Percentiles rank a stretch among this genome's conserved stretches.
These are phyloP conservation scores for Debaryomyces sp. DNA, from an alignment of 1,139 yeast species.

Conservation along the genomic window DNA sequence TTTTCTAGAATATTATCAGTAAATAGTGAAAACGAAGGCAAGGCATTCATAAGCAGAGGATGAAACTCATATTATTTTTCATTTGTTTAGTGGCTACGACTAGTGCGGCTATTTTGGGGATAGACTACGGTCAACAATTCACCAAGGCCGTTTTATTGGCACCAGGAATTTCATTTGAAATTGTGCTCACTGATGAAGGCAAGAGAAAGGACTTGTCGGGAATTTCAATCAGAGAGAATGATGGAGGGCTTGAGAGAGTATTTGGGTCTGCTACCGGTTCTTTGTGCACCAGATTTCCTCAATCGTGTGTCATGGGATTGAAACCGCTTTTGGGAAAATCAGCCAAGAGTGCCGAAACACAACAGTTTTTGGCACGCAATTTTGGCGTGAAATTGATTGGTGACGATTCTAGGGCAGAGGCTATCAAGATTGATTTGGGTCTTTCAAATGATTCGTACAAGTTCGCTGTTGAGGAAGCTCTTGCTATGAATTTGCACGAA, in stretches of 20 bases:
- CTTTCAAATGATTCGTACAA: constrained; percentile 43
- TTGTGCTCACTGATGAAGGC: constrained; percentile 86
- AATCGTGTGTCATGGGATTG: constrained; percentile 63
- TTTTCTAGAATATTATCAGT: not conserved
- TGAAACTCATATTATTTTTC: constrained; percentile 11
- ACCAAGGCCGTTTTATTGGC: constrained; percentile 89
- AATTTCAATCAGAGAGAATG: constrained; percentile 57
- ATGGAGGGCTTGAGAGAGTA: constrained; percentile 60
- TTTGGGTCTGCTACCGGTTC: constrained; percentile 81
- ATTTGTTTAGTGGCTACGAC: constrained; percentile 19
- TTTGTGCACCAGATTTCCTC: constrained; percentile 74
- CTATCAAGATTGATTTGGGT: constrained; percentile 60
- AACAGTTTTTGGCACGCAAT: constrained; percentile 52
- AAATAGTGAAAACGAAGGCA: not conserved
- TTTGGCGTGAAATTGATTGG: constrained; percentile 60
- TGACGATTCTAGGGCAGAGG: constrained; percentile 42
- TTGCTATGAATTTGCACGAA: constrained; percentile 81
- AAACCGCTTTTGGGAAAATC: constrained; percentile 74
- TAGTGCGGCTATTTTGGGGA: constrained; percentile 72
- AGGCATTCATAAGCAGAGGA: constrained; percentile 4
- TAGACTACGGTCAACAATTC: constrained; percentile 89
- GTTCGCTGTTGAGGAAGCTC: constrained; percentile 67
- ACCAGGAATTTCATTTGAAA: constrained; percentile 86
- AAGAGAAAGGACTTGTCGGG: constrained; percentile 89
- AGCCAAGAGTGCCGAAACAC: constrained; percentile 47